Evolutionary conservation across 345 rosid species (phyloP).

Genomic region (Brassica incana): DNA sequence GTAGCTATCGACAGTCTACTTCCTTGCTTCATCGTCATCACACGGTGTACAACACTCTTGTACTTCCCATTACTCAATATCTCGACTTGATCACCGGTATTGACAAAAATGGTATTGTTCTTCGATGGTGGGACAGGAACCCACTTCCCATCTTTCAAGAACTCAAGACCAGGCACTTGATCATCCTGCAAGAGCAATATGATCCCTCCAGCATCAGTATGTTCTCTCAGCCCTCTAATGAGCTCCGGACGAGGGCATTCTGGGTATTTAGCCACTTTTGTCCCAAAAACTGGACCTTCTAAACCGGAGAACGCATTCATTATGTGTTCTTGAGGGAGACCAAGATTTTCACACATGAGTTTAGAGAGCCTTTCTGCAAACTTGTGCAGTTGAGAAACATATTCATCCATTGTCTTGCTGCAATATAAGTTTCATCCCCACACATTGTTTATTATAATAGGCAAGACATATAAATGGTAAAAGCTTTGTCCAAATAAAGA

Average conservation of each 20-base stretch:
- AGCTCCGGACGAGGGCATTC: conserved; percentile 73
- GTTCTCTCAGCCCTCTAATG: conserved; percentile 85
- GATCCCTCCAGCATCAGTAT: conserved; percentile 93
- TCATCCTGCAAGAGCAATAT: conserved; percentile 84
- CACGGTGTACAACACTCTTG: conserved; percentile 71
- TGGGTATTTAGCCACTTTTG: conserved; percentile 88
- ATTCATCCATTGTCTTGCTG: conserved; percentile 77
- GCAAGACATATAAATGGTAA: conserved; percentile 1
- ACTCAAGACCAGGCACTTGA: conserved; percentile 88
- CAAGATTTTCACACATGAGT: conserved; percentile 78
- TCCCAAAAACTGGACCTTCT: conserved; percentile 75
- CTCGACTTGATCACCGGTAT: conserved; percentile 83
- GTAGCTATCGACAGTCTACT: conserved; percentile 90
- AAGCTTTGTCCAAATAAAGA: not conserved
- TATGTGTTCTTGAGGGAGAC: conserved; percentile 54
- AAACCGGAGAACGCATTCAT: conserved; percentile 59
- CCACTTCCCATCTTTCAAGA: conserved; percentile 78
- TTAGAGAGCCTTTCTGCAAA: conserved; percentile 69
- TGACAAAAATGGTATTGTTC: conserved; percentile 76
- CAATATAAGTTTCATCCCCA: conserved; percentile 18
- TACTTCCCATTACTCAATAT: conserved; percentile 87
- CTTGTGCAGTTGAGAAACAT: conserved; percentile 58
- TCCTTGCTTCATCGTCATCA: conserved; percentile 67
- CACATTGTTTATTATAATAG: not conserved
- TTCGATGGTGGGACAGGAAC: conserved; percentile 73